These are phyloP conservation scores for Cochlearia excelsa DNA, from an alignment of 345 rosid species.

Conservation along the genomic window DNA sequence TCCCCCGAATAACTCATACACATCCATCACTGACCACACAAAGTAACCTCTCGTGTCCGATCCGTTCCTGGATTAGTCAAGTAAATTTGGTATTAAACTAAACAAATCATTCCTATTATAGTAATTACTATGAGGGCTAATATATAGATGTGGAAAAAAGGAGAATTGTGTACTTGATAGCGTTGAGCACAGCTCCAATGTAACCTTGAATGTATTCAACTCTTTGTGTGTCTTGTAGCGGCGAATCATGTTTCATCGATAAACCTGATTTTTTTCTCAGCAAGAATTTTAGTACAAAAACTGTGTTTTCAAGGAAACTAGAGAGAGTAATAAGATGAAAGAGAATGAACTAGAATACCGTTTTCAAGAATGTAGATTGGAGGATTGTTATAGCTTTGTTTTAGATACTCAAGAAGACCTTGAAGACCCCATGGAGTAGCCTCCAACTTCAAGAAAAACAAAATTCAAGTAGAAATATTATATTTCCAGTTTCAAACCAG, in stretches of 20 bases:
- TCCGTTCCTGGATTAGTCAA: constrained; percentile 41
- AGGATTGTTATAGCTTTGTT: constrained; percentile 42
- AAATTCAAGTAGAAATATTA: too few relatives aligned
- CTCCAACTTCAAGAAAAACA: constrained; percentile 32
- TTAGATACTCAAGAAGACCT: constrained; percentile 39
- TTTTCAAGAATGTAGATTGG: constrained; percentile 52
- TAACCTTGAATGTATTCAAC: constrained; percentile 35
- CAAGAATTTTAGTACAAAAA: too few relatives aligned
- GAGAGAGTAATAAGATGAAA: constrained; percentile 6
- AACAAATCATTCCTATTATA: too few relatives aligned
- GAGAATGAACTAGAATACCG: constrained; percentile 26
- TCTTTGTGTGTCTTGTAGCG: constrained; percentile 42
- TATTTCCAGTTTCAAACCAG: too few relatives aligned
- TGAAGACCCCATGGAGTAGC: constrained; percentile 37
- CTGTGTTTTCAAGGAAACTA: too few relatives aligned
- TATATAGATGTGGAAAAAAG: background rate
- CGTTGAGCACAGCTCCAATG: constrained; percentile 43
- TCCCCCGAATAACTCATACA: constrained; percentile 41
- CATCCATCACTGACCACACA: constrained; percentile 49
- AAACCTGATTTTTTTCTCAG: constrained; percentile 30
- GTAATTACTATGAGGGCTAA: too few relatives aligned
- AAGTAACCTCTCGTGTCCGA: constrained; percentile 53
- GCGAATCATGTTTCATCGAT: constrained; percentile 23
- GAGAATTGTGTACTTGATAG: constrained; percentile 36
- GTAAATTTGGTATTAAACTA: too few relatives aligned